Conservation (phyloP, 73 alveolate species). For the Blepharisma stoltei region DNA sequence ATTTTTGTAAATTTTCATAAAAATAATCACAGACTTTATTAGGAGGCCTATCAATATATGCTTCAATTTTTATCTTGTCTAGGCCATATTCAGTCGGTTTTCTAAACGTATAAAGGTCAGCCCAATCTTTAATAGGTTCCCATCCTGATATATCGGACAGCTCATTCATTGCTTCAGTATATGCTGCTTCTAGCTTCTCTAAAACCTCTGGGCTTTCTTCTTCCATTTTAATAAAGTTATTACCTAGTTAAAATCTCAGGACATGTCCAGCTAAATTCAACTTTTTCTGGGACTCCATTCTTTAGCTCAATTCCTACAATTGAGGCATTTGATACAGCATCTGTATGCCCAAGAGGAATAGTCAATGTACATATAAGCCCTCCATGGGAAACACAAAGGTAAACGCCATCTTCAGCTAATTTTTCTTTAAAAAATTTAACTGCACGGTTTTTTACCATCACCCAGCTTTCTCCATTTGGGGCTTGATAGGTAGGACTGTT, state of each 20-base stretch:
- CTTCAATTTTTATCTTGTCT: constrained; percentile 1
- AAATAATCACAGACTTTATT: not conserved
- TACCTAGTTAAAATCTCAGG: constrained; percentile 36
- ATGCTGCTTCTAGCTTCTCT: not conserved
- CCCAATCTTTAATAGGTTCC: not conserved
- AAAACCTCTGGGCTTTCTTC: not conserved
- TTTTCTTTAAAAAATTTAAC: constrained; percentile 21
- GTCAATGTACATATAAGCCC: constrained; percentile 55
- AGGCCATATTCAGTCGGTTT: constrained; percentile 9
- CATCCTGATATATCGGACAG: not conserved
- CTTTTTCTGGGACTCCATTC: constrained; percentile 3
- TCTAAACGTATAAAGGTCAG: not conserved
- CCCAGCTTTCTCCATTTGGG: constrained; percentile 64
- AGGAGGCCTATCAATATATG: not conserved
- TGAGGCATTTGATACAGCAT: constrained; percentile 56
- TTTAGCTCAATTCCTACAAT: constrained; percentile 40
- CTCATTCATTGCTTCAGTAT: not conserved
- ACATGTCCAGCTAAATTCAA: constrained; percentile 38
- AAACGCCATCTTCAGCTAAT: constrained; percentile 31
- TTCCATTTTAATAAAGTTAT: not conserved
- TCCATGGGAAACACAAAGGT: constrained; percentile 61
- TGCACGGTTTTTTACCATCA: constrained; percentile 49
- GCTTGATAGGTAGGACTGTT: constrained; percentile 42
- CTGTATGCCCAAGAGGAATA: constrained; percentile 32
- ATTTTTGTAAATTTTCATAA: not conserved